phyloP scores from a whole-genome alignment of 2,329 filamentous ascomycete genomes.

The Rhytidhysteron rufulum region DNA sequence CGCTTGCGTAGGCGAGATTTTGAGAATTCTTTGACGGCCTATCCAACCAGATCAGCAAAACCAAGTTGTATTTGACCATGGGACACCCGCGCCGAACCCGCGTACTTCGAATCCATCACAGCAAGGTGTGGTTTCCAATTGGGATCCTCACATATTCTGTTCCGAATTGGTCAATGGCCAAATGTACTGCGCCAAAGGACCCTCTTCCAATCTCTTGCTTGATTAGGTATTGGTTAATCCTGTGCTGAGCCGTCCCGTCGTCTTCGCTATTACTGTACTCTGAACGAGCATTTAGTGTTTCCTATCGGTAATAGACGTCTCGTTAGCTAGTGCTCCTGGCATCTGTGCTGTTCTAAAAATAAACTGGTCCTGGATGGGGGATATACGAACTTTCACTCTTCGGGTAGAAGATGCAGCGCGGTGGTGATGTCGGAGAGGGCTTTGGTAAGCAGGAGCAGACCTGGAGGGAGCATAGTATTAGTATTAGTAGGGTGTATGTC shows the following conservation, averaged over 20 bases:
- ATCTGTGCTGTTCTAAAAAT: neutral
- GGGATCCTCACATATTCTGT: constrained; percentile 75
- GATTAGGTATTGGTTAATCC: constrained; percentile 93
- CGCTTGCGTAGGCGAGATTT: constrained; percentile 86
- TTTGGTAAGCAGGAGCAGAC: constrained; percentile 57
- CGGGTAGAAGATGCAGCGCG: constrained; percentile 58
- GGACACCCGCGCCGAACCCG: constrained; percentile 20
- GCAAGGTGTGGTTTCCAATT: constrained; percentile 4
- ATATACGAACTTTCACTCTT: constrained; percentile 55
- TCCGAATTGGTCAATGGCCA: constrained; percentile 85
- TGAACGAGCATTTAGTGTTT: constrained; percentile 86
- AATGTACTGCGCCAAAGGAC: constrained; percentile 90
- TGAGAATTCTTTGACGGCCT: constrained; percentile 98
- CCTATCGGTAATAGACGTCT: constrained; percentile 48
- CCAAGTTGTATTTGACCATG: constrained; percentile 13
- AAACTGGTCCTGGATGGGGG: neutral
- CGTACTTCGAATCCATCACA: constrained; percentile 8
- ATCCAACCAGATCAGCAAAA: constrained; percentile 25
- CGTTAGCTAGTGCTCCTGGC: no score
- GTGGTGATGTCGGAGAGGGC: constrained; percentile 62
- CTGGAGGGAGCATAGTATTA: constrained; percentile 29
- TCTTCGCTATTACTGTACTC: constrained; percentile 81
- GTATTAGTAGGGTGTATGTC: neutral
- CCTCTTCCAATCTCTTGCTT: constrained; percentile 94
- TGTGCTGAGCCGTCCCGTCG: constrained; percentile 75